Conservation (phyloP, 192 early-diverging fungal genomes). For the Pecoramyces ruminantium region DNA sequence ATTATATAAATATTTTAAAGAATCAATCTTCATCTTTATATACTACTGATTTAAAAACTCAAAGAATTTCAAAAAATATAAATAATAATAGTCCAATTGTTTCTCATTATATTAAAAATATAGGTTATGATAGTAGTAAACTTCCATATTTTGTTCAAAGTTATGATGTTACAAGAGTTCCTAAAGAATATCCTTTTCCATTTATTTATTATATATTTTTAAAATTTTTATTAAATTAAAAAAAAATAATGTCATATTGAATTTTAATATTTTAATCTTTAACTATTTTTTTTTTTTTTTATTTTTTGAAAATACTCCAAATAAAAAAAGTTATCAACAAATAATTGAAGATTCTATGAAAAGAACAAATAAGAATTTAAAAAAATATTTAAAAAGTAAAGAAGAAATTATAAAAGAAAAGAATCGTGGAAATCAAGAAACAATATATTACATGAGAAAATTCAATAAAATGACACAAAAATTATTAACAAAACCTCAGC, state of each 20-base stretch:
- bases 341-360: not conserved
- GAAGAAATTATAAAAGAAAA: not conserved
- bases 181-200: not conserved
- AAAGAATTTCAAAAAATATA: not conserved
- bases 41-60: not conserved
- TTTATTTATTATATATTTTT: not conserved
- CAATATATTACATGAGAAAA: not conserved
- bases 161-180: not conserved
- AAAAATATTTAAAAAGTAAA: not conserved
- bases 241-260: too few species aligned
- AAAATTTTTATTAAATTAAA: too few species aligned
- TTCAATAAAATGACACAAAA: not conserved
- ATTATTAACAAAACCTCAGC: not conserved
- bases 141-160: not conserved
- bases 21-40: not conserved
- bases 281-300: not conserved
- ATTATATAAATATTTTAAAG: too few species aligned
- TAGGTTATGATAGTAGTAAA: not conserved
- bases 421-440: not conserved
- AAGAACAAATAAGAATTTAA: not conserved
- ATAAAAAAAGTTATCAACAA: not conserved
- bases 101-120: not conserved
- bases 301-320: not conserved
- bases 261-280: not conserved
- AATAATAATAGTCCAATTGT: not conserved